Conservation (phyloP, 2,329 filamentous ascomycete genomes). For the Xylariales sp. region DNA sequence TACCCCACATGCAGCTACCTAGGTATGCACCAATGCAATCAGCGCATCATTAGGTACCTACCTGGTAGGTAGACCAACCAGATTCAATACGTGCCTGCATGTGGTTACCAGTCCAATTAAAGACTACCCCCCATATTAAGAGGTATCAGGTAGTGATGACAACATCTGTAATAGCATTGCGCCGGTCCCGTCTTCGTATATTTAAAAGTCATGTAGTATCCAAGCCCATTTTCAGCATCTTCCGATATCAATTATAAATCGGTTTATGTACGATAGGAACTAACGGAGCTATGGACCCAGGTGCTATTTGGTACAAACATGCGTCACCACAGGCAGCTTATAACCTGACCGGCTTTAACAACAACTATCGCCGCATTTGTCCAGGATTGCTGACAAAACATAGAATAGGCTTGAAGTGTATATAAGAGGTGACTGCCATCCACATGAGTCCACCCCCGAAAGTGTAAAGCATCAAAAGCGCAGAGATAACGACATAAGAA, state of each 20-base stretch:
- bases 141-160: not conserved
- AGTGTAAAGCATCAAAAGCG: not conserved
- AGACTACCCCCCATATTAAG: too few relatives aligned
- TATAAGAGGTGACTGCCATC: conserved; percentile 23
- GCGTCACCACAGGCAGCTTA: too few relatives aligned
- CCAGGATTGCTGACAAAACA: conserved; percentile 33
- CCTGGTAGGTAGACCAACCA: too few relatives aligned
- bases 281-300: too few relatives aligned
- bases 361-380: conserved; percentile 28
- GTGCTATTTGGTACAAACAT: too few relatives aligned
- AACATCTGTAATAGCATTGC: conserved; percentile 10
- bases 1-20: too few relatives aligned
- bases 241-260: conserved; percentile 11
- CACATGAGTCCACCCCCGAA: not conserved
- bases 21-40: too few relatives aligned
- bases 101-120: too few relatives aligned
- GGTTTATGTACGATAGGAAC: not conserved
- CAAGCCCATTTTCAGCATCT: not conserved
- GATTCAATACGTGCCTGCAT: too few relatives aligned
- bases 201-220: too few relatives aligned
- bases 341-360: conserved; percentile 28
- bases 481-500: conserved; percentile 1
- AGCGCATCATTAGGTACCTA: too few relatives aligned
- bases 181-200: too few relatives aligned
- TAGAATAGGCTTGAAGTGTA: not conserved